Evolutionary conservation across 2,329 filamentous ascomycete species (phyloP).

Genomic region (Kalmusia sp.): DNA sequence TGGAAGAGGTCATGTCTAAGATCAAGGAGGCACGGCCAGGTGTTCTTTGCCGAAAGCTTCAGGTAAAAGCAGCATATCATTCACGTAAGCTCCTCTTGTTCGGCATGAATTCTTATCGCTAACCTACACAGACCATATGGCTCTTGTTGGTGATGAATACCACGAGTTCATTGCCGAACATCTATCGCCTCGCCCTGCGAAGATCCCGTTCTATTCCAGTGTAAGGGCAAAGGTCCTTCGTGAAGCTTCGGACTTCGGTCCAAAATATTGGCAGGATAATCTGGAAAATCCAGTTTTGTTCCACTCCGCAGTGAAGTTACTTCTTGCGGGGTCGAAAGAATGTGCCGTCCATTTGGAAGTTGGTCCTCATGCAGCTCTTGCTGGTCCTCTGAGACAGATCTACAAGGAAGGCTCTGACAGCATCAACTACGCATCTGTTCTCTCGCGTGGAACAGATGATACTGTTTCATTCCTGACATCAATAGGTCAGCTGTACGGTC

Average conservation of each 20-base stretch:
- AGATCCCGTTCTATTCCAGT: conserved; percentile 4
- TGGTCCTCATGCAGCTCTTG: background rate
- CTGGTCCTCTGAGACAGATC: background rate
- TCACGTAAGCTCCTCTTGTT: conserved; percentile 30
- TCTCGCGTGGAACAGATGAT: background rate
- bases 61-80: conserved; percentile 54
- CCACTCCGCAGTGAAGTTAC: background rate
- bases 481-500: background rate
- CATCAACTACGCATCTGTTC: background rate
- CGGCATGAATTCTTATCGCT: background rate
- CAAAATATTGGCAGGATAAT: conserved; percentile 17
- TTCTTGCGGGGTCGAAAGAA: background rate
- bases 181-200: background rate
- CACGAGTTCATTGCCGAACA: conserved; percentile 7
- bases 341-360: background rate
- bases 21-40: background rate
- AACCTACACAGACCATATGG: conserved; percentile 41
- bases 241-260: background rate
- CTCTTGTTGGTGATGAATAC: conserved; percentile 37
- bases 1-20: conserved; percentile 17
- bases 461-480: too few relatives aligned
- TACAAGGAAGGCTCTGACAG: background rate
- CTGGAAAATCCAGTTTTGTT: conserved; percentile 16
- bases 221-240: conserved; percentile 4
- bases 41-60: conserved; percentile 35